A percentile compares a stretch with the other conserved stretches of the same genome.
Conservation (phyloP, 2,329 filamentous ascomycete species). For the Chaetomium sp. region DNA sequence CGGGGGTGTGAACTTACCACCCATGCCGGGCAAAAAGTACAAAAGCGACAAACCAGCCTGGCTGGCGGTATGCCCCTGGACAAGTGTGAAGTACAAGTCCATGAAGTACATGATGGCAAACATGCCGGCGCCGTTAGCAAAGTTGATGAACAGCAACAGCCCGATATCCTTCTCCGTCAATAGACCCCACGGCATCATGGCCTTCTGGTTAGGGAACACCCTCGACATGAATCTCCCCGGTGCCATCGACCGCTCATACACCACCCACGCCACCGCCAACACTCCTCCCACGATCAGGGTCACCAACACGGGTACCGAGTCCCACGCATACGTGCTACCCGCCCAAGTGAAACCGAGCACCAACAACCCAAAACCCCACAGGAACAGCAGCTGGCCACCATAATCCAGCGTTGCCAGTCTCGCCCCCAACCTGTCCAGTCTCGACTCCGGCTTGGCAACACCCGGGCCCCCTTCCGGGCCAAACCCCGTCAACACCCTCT, state of each 20-base stretch:
- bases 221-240: constrained; percentile 41
- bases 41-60: constrained; percentile 52
- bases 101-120: constrained; percentile 58
- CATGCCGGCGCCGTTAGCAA: constrained; percentile 51
- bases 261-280: constrained; percentile 37
- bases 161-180: constrained; percentile 51
- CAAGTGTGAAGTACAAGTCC: constrained; percentile 60
- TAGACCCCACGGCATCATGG: constrained; percentile 59
- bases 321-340: constrained; percentile 48
- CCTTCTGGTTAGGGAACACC: constrained; percentile 46
- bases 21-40: constrained; percentile 59
- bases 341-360: constrained; percentile 52
- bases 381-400: constrained; percentile 50
- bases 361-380: constrained; percentile 47
- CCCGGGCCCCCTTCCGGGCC: constrained; percentile 14
- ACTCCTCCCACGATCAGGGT: constrained; percentile 41
- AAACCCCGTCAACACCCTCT: background rate
- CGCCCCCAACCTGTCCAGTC: constrained; percentile 30
- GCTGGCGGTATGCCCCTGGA: constrained; percentile 44
- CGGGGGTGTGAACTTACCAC: constrained; percentile 34
- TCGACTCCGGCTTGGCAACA: background rate
- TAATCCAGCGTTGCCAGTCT: constrained; percentile 50
- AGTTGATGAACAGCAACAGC: constrained; percentile 57
- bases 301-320: constrained; percentile 40
- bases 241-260: constrained; percentile 49